Conservation (phyloP, 2,329 filamentous ascomycete genomes). For the Stagonosporopsis chrysanthemi region DNA sequence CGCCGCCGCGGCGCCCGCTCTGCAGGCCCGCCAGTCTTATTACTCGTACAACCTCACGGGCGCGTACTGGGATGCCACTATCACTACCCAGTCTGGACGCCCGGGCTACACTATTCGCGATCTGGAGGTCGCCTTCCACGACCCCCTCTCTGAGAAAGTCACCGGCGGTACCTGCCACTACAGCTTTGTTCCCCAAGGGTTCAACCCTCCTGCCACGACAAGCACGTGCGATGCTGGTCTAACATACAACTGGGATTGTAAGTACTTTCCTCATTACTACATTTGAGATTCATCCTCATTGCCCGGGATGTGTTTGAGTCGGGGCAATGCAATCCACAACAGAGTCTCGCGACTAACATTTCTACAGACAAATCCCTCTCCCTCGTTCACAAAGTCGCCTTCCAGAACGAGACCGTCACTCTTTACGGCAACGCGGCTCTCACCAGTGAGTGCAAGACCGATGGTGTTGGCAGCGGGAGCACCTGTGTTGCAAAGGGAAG, state of each 20-base stretch:
- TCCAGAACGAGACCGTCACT: neutral
- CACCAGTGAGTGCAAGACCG: neutral
- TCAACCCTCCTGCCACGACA: slow-evolving; percentile 14
- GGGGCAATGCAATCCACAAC: neutral
- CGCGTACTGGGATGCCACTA: slow-evolving; percentile 23
- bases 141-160: neutral
- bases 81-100: slow-evolving; percentile 17
- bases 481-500: neutral
- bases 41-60: slow-evolving; percentile 8
- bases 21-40: neutral
- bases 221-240: slow-evolving; percentile 13
- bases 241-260: slow-evolving; percentile 22
- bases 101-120: slow-evolving; percentile 23
- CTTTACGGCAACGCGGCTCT: neutral
- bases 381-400: neutral
- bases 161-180: slow-evolving; percentile 18
- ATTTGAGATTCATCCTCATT: too few relatives aligned
- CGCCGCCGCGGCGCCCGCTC: slow-evolving; percentile 4
- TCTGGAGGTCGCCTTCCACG: slow-evolving; percentile 13
- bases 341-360: neutral
- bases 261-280: neutral
- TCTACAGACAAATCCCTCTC: neutral
- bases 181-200: slow-evolving; percentile 25
- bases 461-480: neutral
- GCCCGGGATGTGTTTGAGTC: too few relatives aligned